A percentile compares a stretch with the other conserved stretches of the same genome.
Conservation (phyloP, 1,284 basidiomycete genomes). For the Ustilago crameri region DNA sequence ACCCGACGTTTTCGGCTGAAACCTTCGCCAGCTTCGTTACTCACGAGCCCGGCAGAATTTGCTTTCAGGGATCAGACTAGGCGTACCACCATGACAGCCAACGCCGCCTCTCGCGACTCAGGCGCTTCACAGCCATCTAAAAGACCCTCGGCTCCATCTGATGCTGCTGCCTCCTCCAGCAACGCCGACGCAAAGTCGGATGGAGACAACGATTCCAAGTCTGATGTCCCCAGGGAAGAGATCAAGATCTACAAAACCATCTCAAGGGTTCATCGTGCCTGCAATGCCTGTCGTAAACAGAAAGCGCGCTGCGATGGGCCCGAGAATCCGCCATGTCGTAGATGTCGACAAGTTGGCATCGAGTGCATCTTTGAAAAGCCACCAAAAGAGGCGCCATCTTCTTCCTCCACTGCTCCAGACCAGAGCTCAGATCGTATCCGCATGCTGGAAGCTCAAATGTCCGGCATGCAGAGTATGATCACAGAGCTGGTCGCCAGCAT, state of each 20-base stretch:
- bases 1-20: too few species aligned
- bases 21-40: too few species aligned
- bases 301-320: constrained; percentile 50
- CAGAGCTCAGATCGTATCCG: constrained; percentile 54
- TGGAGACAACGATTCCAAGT: constrained; percentile 17
- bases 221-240: constrained; percentile 15
- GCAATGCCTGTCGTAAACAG: constrained; percentile 55
- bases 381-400: constrained; percentile 76
- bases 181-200: constrained; percentile 3
- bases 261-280: constrained; percentile 47
- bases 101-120: constrained; percentile 6
- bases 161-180: constrained; percentile 4
- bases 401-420: constrained; percentile 66
- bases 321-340: constrained; percentile 81
- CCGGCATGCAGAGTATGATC: constrained; percentile 46
- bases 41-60: too few species aligned
- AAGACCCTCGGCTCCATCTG: constrained; percentile 5
- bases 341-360: constrained; percentile 84
- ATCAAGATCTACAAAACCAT: constrained; percentile 48
- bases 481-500: constrained; percentile 43
- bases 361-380: constrained; percentile 92
- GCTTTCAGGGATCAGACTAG: too few species aligned
- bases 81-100: constrained; percentile 11
- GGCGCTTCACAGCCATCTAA: not conserved
- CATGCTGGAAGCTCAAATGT: constrained; percentile 36